Evolutionary conservation across 345 rosid species (phyloP).

Genomic region (Pseudoturritis turrita): DNA sequence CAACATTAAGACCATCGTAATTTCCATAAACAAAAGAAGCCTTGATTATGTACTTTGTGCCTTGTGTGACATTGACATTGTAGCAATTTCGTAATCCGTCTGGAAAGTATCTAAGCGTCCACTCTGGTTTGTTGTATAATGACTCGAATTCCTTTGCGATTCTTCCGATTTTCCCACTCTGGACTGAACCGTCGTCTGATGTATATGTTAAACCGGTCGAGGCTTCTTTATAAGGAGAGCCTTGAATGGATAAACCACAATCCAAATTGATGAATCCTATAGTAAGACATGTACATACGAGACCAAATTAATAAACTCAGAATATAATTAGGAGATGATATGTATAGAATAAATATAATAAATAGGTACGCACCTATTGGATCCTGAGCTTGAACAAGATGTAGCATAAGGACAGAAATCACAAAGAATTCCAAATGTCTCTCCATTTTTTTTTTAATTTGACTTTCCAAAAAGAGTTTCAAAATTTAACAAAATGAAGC

Average conservation of each 20-base stretch:
- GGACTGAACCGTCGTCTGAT: slow-evolving; percentile 26
- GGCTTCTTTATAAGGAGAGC: slow-evolving; percentile 13
- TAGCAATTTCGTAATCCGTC: slow-evolving; percentile 38
- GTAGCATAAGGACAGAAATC: background rate
- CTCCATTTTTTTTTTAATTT: too few species aligned
- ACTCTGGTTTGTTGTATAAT: background rate
- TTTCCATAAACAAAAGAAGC: slow-evolving; percentile 36
- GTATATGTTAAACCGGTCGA: slow-evolving; percentile 24
- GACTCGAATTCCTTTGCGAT: background rate
- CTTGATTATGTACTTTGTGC: slow-evolving; percentile 27
- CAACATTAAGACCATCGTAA: slow-evolving; percentile 21
- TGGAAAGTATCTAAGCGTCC: slow-evolving; percentile 32
- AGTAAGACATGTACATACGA: background rate
- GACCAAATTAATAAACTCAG: background rate
- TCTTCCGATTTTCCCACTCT: slow-evolving; percentile 14
- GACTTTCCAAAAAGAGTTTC: too few species aligned
- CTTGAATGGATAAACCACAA: slow-evolving; percentile 25
- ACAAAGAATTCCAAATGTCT: too few species aligned
- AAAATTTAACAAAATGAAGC: too few species aligned
- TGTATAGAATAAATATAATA: background rate
- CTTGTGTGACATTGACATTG: slow-evolving; percentile 21
- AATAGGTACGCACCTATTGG: slow-evolving; percentile 23
- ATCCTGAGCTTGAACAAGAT: slow-evolving; percentile 26
- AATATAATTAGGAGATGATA: background rate
- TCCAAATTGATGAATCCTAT: slow-evolving; percentile 38